Evolutionary conservation across 2,329 filamentous ascomycete genomes (phyloP).

Genomic region (Colletotrichum acutatum): DNA sequence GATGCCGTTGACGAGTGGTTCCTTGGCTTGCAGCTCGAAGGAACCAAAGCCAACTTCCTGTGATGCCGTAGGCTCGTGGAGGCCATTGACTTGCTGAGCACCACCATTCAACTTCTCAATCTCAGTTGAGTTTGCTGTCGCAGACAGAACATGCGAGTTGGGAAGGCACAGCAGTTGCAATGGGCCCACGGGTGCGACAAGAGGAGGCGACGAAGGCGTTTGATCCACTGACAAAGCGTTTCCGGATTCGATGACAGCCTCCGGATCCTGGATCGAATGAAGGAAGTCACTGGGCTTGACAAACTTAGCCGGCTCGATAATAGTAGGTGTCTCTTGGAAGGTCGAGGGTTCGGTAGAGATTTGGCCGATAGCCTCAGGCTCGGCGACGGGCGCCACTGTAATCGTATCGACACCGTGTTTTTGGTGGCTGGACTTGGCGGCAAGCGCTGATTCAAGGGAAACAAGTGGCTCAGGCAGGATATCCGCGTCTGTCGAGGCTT

Average conservation of each 20-base stretch:
- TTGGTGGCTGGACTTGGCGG: background rate
- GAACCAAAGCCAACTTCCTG: background rate
- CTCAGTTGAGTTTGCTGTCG: background rate
- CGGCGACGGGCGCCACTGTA: background rate
- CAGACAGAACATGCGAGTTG: slow-evolving; percentile 52
- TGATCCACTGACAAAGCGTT: background rate
- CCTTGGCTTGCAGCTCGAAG: background rate
- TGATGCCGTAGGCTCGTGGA: background rate
- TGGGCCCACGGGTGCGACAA: slow-evolving; percentile 49
- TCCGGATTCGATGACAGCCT: background rate
- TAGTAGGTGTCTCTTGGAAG: background rate
- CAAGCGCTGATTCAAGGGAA: background rate
- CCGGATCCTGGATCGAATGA: background rate
- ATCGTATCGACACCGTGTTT: background rate
- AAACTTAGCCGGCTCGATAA: background rate
- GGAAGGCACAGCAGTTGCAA: slow-evolving; percentile 63
- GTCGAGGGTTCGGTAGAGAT: background rate
- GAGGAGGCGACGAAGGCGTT: background rate
- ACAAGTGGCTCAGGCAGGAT: slow-evolving; percentile 17
- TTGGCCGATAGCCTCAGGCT: background rate
- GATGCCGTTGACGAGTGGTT: background rate
- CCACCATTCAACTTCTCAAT: background rate
- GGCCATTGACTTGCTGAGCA: background rate
- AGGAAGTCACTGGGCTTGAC: slow-evolving; percentile 24
- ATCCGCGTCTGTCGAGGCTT: slow-evolving; percentile 16